A percentile compares a stretch with the other conserved stretches of the same genome.
These are phyloP conservation scores for Solanum dulcamara DNA, from an alignment of 257 asterid genomes.

Conservation along the genomic window DNA sequence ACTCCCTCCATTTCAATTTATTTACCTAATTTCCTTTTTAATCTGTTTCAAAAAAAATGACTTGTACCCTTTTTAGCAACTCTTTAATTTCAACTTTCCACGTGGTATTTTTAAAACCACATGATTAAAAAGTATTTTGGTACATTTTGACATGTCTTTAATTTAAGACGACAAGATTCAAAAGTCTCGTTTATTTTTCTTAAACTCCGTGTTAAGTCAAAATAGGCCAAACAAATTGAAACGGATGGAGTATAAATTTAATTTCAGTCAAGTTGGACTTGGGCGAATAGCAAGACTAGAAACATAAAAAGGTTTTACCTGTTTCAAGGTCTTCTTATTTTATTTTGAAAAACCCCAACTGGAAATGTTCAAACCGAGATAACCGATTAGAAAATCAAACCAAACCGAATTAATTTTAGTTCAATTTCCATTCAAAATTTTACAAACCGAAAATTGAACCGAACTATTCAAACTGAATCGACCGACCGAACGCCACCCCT, in stretches of 20 bases:
- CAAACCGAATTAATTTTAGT: background rate
- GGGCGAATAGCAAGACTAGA: background rate
- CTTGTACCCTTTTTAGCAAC: background rate
- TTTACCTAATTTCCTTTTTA: background rate
- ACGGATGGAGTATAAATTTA: background rate
- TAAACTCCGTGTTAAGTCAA: background rate
- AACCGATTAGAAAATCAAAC: background rate
- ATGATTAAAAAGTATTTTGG: background rate
- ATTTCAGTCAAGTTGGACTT: background rate
- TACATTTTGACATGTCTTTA: background rate
- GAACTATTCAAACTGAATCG: background rate
- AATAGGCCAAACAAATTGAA: background rate
- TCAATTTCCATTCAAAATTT: background rate
- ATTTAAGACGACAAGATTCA: background rate
- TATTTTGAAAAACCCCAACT: background rate
- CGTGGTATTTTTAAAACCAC: background rate
- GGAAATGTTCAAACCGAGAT: background rate
- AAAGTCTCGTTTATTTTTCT: background rate
- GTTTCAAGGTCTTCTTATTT: background rate
- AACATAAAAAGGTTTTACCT: background rate
- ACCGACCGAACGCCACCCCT: background rate
- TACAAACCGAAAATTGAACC: background rate
- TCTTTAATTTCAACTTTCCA: background rate
- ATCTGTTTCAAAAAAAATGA: background rate
- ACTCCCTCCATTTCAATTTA: background rate